Evolutionary conservation across 768 basidiomycete species (phyloP).

Genomic region (Naganishia onofrii): DNA sequence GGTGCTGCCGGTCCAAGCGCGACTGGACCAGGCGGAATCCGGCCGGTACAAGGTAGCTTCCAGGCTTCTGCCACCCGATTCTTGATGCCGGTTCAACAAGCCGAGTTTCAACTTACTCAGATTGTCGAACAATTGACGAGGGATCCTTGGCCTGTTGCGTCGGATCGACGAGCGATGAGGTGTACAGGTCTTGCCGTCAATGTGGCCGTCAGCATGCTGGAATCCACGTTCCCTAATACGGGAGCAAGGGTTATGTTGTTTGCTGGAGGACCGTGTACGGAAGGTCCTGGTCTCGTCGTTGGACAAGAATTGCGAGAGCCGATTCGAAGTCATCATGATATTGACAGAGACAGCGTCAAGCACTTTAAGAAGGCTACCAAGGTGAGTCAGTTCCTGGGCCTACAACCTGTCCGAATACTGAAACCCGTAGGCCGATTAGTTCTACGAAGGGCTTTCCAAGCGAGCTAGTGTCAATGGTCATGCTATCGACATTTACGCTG

Average conservation of each 20-base stretch:
- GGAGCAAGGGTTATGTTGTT: slow-evolving; percentile 96
- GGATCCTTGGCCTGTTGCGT: slow-evolving; percentile 97
- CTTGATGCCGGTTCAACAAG: slow-evolving; percentile 83
- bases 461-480: slow-evolving; percentile 93
- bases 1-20: slow-evolving; percentile 35
- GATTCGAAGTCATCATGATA: slow-evolving; percentile 97
- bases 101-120: slow-evolving; percentile 92
- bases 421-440: slow-evolving; percentile 58
- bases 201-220: slow-evolving; percentile 86
- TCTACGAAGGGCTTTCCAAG: slow-evolving; percentile 90
- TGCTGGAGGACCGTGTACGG: slow-evolving; percentile 89
- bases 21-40: slow-evolving; percentile 23
- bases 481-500: slow-evolving; percentile 90
- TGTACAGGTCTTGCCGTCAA: slow-evolving; percentile 94
- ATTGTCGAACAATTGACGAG: slow-evolving; percentile 81
- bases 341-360: slow-evolving; percentile 92
- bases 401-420: not conserved
- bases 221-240: slow-evolving; percentile 92
- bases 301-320: slow-evolving; percentile 93
- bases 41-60: slow-evolving; percentile 52
- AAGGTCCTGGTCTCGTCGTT: slow-evolving; percentile 96
- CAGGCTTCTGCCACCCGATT: slow-evolving; percentile 60
- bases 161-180: slow-evolving; percentile 84
- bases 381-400: slow-evolving; percentile 56
- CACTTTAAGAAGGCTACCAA: slow-evolving; percentile 96